phyloP scores from a whole-genome alignment of 352 stramenopile species.

The Phytophthora boehmeriae region DNA sequence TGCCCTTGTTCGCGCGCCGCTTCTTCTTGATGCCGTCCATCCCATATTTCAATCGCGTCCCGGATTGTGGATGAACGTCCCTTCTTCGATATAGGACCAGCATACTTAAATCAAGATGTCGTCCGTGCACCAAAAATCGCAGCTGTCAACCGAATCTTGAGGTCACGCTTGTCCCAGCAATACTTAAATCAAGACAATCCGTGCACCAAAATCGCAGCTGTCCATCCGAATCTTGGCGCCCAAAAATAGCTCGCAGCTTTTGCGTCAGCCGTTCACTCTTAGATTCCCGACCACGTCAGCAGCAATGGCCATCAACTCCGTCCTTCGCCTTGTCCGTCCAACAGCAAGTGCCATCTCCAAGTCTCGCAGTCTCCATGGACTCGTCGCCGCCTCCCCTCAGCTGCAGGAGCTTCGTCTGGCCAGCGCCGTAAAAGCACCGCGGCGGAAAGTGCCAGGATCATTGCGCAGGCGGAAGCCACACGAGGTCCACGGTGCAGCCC shows the following conservation, averaged over 20 bases:
- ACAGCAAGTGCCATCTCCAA: constrained; percentile 5
- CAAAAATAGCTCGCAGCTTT: too few relatives aligned
- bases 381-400: constrained; percentile 9
- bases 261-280: neutral
- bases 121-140: constrained; percentile 1
- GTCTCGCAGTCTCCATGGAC: constrained; percentile 11
- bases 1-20: constrained; percentile 16
- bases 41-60: too few relatives aligned
- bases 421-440: constrained; percentile 32
- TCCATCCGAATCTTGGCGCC: neutral
- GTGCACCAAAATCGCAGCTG: constrained; percentile 2
- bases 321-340: constrained; percentile 15
- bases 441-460: constrained; percentile 29
- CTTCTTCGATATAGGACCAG: too few relatives aligned
- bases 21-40: too few relatives aligned
- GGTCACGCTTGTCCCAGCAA: neutral
- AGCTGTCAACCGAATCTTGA: neutral
- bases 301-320: constrained; percentile 18
- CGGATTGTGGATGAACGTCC: too few relatives aligned
- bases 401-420: neutral
- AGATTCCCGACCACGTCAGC: neutral
- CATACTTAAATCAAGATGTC: neutral
- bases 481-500: constrained; percentile 51
- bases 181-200: neutral
- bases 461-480: constrained; percentile 28